Evolutionary conservation across 2,329 filamentous ascomycete species (phyloP).

Genomic region (Didymellaceae sp.): DNA sequence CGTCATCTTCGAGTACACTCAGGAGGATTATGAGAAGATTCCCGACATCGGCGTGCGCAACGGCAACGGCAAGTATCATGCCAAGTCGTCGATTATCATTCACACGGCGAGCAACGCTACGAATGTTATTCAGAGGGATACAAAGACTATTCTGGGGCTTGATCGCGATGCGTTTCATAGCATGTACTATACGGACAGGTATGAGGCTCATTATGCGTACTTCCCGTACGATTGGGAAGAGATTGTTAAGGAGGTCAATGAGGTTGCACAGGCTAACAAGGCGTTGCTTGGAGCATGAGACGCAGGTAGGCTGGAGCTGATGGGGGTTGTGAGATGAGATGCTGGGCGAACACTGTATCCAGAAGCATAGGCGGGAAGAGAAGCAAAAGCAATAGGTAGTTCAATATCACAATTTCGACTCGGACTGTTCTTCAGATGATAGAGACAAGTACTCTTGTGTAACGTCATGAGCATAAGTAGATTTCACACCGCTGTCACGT

Average conservation of each 20-base stretch:
- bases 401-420: too few species aligned
- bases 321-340: too few species aligned
- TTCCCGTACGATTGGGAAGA: conserved; percentile 18
- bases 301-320: neutral
- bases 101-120: conserved; percentile 13
- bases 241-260: conserved; percentile 16
- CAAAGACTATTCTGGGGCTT: conserved; percentile 5
- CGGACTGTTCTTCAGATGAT: too few species aligned
- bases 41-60: conserved; percentile 14
- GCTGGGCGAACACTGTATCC: too few species aligned
- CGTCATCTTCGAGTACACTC: conserved; percentile 7
- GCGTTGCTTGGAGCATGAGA: conserved; percentile 3
- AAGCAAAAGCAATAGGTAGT: neutral
- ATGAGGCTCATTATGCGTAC: conserved; percentile 9
- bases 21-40: conserved; percentile 6
- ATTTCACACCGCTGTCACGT: too few species aligned
- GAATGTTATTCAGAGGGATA: conserved; percentile 10
- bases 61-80: conserved; percentile 11
- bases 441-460: too few species aligned
- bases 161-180: conserved; percentile 14
- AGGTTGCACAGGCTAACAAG: conserved; percentile 17
- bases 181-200: conserved; percentile 15
- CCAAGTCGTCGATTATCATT: conserved; percentile 14
- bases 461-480: too few species aligned
- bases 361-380: neutral